A percentile compares a stretch with the other conserved stretches of the same genome.
Conservation (phyloP, 192 early-diverging fungal genomes). For the Backusella mclennaniae region DNA sequence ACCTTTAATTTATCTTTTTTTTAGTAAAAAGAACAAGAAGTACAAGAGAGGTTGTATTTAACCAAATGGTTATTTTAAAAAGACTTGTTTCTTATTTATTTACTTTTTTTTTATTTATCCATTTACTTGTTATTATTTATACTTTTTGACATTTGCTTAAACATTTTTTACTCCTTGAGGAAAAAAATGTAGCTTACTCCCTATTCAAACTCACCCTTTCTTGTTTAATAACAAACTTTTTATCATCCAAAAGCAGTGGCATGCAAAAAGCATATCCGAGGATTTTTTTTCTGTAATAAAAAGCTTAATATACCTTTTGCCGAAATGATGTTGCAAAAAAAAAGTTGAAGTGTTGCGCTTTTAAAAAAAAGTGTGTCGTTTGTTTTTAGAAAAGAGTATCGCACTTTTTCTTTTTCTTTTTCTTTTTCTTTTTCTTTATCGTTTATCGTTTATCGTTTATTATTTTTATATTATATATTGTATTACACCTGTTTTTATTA, state of each 20-base stretch:
- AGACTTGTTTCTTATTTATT: neutral
- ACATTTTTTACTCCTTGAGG: neutral
- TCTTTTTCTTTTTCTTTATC: too few relatives aligned
- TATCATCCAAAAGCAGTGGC: neutral
- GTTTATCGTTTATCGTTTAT: too few relatives aligned
- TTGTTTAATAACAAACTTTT: neutral
- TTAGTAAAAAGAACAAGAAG: neutral
- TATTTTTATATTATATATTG: too few relatives aligned
- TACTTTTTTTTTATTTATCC: neutral
- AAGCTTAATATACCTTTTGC: neutral
- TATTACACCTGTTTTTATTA: too few relatives aligned
- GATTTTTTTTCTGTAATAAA: neutral
- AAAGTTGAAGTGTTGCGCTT: too few relatives aligned
- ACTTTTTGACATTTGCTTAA: neutral
- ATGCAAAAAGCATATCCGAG: neutral
- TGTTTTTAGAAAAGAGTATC: too few relatives aligned
- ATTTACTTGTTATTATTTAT: neutral
- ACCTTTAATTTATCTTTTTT: neutral
- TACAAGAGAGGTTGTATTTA: neutral
- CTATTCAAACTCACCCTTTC: neutral
- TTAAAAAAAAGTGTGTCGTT: too few relatives aligned
- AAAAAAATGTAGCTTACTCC: neutral
- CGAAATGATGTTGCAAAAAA: too few relatives aligned
- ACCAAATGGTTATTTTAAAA: slow-evolving; percentile 1
- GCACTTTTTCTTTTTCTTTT: too few relatives aligned